Percentiles rank a stretch among this genome's conserved stretches.
These are phyloP conservation scores for Vigna trinervia DNA, from an alignment of 306 rosid species.

Conservation along the genomic window DNA sequence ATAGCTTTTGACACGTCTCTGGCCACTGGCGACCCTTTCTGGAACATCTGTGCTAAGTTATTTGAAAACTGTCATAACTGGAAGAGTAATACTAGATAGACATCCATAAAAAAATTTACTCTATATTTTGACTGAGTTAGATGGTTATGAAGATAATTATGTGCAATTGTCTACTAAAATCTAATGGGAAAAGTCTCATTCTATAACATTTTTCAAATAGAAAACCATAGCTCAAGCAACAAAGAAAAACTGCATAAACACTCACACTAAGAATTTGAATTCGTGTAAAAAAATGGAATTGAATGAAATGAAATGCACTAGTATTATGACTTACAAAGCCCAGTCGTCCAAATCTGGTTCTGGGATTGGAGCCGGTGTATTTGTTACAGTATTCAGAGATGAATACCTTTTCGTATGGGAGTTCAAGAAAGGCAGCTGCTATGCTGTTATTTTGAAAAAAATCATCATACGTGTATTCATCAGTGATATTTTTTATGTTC, in stretches of 20 bases:
- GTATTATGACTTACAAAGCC: constrained; percentile 65
- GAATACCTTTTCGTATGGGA: constrained; percentile 65
- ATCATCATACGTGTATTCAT: constrained; percentile 42
- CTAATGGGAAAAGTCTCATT: too few relatives aligned
- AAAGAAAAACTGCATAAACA: too few relatives aligned
- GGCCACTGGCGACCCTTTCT: constrained; percentile 73
- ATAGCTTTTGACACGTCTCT: constrained; percentile 68
- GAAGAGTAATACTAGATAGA: not conserved
- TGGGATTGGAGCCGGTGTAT: constrained; percentile 47
- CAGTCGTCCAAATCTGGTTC: constrained; percentile 70
- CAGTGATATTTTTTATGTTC: constrained; percentile 38
- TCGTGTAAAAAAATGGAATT: too few relatives aligned
- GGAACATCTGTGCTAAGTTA: constrained; percentile 63
- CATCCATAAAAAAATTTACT: not conserved
- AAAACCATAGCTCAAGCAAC: too few relatives aligned
- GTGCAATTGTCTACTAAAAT: too few relatives aligned
- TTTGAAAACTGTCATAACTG: constrained; percentile 6
- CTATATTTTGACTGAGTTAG: too few relatives aligned
- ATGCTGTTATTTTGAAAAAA: constrained; percentile 47
- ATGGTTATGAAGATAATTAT: too few relatives aligned
- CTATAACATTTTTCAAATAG: too few relatives aligned
- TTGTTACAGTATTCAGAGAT: constrained; percentile 51
- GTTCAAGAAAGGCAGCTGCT: constrained; percentile 74
- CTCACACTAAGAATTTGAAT: too few relatives aligned
- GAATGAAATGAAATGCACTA: too few relatives aligned